phyloP scores from a whole-genome alignment of 2,329 filamentous ascomycete species.

The Penicillium brevicompactum region DNA sequence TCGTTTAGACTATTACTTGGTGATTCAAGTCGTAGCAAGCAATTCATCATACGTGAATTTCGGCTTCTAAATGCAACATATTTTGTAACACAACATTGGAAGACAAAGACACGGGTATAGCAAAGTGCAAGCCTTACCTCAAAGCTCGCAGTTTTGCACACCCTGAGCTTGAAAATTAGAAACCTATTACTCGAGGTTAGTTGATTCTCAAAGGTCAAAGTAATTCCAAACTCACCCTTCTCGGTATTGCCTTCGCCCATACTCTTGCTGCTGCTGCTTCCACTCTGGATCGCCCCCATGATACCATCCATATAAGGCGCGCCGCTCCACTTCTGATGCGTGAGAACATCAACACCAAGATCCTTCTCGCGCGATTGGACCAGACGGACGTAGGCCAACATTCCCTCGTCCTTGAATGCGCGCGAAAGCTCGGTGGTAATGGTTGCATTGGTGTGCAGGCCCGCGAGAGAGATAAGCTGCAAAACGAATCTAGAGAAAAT shows the following conservation, averaged over 20 bases:
- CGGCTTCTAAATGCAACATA: too few species aligned
- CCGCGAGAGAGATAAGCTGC: slow-evolving; percentile 66
- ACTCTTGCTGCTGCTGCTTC: slow-evolving; percentile 83
- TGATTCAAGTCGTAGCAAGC: too few species aligned
- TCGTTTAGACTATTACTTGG: too few species aligned
- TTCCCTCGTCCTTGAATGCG: slow-evolving; percentile 85
- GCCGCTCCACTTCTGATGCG: slow-evolving; percentile 81
- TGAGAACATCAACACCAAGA: slow-evolving; percentile 85
- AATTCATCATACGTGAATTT: too few species aligned
- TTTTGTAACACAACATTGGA: too few species aligned
- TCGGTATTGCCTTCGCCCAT: slow-evolving; percentile 97
- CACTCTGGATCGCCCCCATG: slow-evolving; percentile 84
- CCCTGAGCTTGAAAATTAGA: not conserved
- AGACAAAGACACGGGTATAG: too few species aligned
- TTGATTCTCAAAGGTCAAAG: not conserved
- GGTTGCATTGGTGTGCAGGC: slow-evolving; percentile 65
- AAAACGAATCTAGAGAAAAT: slow-evolving; percentile 55
- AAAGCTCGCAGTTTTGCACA: too few species aligned
- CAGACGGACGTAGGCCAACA: slow-evolving; percentile 95
- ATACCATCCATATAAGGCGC: slow-evolving; percentile 83
- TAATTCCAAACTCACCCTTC: slow-evolving; percentile 37
- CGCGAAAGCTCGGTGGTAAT: slow-evolving; percentile 74
- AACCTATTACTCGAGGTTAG: not conserved
- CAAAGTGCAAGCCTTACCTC: too few species aligned
- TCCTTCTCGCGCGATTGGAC: slow-evolving; percentile 91